These are phyloP conservation scores for Phascolomyces articulosus DNA, from an alignment of 371 early-diverging fungal species.

Conservation along the genomic window DNA sequence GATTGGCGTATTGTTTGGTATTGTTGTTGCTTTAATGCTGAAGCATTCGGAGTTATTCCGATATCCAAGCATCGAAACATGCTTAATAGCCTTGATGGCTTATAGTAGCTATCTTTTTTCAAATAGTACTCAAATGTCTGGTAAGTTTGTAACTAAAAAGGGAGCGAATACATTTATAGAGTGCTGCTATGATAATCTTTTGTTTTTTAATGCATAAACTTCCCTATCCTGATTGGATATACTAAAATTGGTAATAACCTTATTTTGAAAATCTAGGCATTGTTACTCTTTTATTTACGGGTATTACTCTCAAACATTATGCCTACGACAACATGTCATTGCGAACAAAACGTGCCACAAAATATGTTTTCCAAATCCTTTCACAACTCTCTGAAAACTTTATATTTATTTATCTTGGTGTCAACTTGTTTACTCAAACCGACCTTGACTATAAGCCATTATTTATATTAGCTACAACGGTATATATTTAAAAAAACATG, in stretches of 20 bases:
- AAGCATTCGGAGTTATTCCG: constrained; percentile 80
- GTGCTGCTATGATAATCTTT: neutral
- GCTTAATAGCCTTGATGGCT: constrained; percentile 83
- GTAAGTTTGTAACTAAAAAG: constrained; percentile 25
- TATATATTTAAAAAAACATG: constrained; percentile 37
- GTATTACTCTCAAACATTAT: constrained; percentile 91
- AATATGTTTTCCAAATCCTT: constrained; percentile 87
- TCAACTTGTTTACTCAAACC: constrained; percentile 83
- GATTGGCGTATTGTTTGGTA: constrained; percentile 81
- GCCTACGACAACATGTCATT: constrained; percentile 87
- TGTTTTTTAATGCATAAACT: too few relatives aligned
- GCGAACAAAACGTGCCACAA: constrained; percentile 77
- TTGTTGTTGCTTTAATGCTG: constrained; percentile 78
- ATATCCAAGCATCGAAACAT: constrained; percentile 83
- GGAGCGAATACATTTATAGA: too few relatives aligned
- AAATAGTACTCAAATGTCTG: constrained; percentile 83
- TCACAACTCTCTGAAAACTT: constrained; percentile 93
- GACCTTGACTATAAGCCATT: constrained; percentile 74
- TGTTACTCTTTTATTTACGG: constrained; percentile 93
- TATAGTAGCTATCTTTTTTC: constrained; percentile 91
- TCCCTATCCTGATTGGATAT: too few relatives aligned
- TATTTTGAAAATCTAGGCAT: constrained; percentile 57
- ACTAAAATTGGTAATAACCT: too few relatives aligned
- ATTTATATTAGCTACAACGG: constrained; percentile 74
- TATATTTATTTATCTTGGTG: constrained; percentile 93